Conservation (phyloP, 208 protist genomes). For the Leishmania guyanensis region DNA sequence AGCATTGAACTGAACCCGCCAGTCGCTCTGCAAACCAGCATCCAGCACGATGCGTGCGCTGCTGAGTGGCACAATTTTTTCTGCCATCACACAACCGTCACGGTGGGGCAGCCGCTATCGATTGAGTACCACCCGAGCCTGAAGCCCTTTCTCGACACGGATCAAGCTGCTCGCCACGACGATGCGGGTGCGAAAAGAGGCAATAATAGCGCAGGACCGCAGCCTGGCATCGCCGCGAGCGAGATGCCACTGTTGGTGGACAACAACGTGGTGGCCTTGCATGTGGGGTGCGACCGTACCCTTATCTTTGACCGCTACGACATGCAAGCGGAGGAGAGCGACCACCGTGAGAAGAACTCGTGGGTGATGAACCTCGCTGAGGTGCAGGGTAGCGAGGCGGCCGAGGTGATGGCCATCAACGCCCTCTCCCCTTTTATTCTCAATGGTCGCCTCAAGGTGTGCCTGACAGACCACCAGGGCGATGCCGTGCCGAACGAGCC, state of each 20-base stretch:
- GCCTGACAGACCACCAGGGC: constrained; percentile 70
- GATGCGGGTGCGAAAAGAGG: neutral
- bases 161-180: constrained; percentile 1
- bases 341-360: constrained; percentile 87
- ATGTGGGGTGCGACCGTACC: constrained; percentile 24
- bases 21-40: constrained; percentile 44
- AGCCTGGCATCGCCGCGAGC: constrained; percentile 6
- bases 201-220: neutral
- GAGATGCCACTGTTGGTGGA: neutral
- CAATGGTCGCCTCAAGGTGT: constrained; percentile 91
- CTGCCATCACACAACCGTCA: constrained; percentile 74
- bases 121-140: constrained; percentile 60
- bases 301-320: constrained; percentile 91
- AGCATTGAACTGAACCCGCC: constrained; percentile 64
- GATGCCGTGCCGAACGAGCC: constrained; percentile 59
- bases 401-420: constrained; percentile 97
- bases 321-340: constrained; percentile 85
- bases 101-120: constrained; percentile 66
- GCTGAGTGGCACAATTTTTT: constrained; percentile 86
- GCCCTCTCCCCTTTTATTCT: constrained; percentile 96
- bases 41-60: constrained; percentile 42
- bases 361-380: constrained; percentile 92
- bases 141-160: constrained; percentile 47
- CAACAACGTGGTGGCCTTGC: constrained; percentile 9
- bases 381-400: constrained; percentile 91